phyloP scores from a whole-genome alignment of 2,329 filamentous ascomycete genomes.

The Sphaerulina populicola region DNA sequence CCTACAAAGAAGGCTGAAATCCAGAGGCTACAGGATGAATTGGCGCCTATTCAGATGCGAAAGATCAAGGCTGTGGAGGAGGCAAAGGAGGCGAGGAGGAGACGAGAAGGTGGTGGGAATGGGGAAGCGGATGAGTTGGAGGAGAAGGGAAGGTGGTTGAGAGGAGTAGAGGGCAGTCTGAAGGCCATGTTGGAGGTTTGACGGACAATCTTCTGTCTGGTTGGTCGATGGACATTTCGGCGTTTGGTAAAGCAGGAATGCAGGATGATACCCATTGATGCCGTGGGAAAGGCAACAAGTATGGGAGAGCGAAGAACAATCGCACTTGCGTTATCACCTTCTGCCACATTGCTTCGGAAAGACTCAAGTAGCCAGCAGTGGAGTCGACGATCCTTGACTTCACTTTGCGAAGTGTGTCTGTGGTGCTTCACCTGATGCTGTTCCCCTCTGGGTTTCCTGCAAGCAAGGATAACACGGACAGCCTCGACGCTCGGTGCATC shows the following conservation, averaged over 20 bases:
- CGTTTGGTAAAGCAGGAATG: not conserved
- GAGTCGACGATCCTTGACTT: no score
- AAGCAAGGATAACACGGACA: no score
- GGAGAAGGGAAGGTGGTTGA: conserved; percentile 66
- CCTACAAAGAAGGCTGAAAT: conserved; percentile 60
- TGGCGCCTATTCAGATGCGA: conserved; percentile 60
- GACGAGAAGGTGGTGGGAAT: conserved; percentile 52
- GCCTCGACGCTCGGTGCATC: no score
- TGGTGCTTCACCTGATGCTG: no score
- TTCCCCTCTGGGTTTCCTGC: no score
- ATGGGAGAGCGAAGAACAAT: not conserved
- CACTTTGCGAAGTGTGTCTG: no score
- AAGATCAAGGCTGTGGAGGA: conserved; percentile 56
- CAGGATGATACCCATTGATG: not conserved
- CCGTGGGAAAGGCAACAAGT: not conserved
- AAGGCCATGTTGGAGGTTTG: conserved; percentile 54
- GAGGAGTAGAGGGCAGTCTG: conserved; percentile 57
- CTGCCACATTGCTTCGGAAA: no score
- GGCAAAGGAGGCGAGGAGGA: conserved; percentile 61
- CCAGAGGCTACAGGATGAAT: conserved; percentile 58
- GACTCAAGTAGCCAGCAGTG: no score
- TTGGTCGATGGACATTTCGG: not conserved
- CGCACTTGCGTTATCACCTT: no score
- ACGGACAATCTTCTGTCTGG: conserved; percentile 2
- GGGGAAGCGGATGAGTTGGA: conserved; percentile 65